phyloP scores from a whole-genome alignment of 371 early-diverging fungal genomes.

The Circinella minor region DNA sequence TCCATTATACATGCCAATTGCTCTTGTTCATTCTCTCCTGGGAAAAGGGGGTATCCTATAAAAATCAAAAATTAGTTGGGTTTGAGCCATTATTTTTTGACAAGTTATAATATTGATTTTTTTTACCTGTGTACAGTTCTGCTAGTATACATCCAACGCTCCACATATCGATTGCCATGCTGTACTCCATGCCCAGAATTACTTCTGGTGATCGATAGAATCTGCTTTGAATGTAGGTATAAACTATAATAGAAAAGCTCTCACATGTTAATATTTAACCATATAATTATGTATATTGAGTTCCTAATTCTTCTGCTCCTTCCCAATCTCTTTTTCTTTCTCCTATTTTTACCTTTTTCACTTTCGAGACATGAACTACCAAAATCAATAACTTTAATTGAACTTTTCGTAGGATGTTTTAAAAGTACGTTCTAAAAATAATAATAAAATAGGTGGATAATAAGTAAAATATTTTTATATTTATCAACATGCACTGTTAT shows the following conservation, averaged over 20 bases:
- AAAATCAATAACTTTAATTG: slow-evolving; percentile 98
- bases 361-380: slow-evolving; percentile 91
- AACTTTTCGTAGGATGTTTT: slow-evolving; percentile 69
- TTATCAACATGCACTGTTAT: background rate
- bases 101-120: background rate
- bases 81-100: background rate
- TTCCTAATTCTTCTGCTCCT: too few relatives aligned
- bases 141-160: slow-evolving; percentile 98
- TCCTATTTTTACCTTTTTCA: slow-evolving; percentile 58
- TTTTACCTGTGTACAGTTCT: slow-evolving; percentile 86
- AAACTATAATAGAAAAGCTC: slow-evolving; percentile 53
- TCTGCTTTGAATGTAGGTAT: slow-evolving; percentile 97
- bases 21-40: slow-evolving; percentile 97
- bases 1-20: slow-evolving; percentile 96
- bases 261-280: background rate
- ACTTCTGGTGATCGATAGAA: slow-evolving; percentile 99
- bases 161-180: slow-evolving; percentile 99
- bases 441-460: background rate
- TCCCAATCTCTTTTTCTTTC: too few relatives aligned
- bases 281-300: too few relatives aligned
- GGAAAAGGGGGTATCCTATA: slow-evolving; percentile 88
- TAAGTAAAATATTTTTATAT: background rate
- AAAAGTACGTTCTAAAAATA: slow-evolving; percentile 70
- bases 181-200: slow-evolving; percentile 89
- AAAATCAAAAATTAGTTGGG: background rate